Evolutionary conservation across 257 asterid genomes (phyloP).

Genomic region (Solanum tacnaense): DNA sequence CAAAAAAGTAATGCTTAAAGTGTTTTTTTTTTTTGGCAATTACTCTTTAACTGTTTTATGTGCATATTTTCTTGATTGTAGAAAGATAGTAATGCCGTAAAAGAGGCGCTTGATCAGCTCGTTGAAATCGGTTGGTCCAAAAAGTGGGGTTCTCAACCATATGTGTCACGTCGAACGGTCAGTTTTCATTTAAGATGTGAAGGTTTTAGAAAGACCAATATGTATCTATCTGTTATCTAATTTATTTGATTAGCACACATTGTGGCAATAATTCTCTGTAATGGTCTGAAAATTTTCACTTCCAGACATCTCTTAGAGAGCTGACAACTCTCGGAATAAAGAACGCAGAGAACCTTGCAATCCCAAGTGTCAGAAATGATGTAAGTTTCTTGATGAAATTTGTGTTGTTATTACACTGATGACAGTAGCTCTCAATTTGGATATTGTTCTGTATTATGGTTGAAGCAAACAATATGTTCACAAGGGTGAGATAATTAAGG

Average conservation of each 20-base stretch:
- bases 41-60: conserved; percentile 1
- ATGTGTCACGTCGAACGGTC: conserved; percentile 87
- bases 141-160: conserved; percentile 85
- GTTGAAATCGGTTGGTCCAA: conserved; percentile 76
- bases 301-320: conserved; percentile 83
- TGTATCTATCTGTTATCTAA: neutral
- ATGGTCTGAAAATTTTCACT: conserved; percentile 1
- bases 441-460: neutral
- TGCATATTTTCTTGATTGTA: neutral
- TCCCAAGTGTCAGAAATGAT: conserved; percentile 88
- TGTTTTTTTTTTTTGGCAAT: neutral
- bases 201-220: neutral
- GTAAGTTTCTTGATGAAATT: conserved; percentile 33
- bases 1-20: too few relatives aligned
- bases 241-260: neutral
- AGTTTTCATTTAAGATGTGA: conserved; percentile 21
- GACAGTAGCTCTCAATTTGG: neutral
- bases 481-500: neutral
- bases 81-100: conserved; percentile 79
- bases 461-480: neutral
- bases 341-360: conserved; percentile 87
- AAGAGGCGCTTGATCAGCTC: conserved; percentile 79
- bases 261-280: neutral
- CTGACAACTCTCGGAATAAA: conserved; percentile 82
- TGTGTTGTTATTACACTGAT: neutral